These are phyloP conservation scores for Arachis hypogaea DNA, from an alignment of 306 rosid species.

Conservation along the genomic window DNA sequence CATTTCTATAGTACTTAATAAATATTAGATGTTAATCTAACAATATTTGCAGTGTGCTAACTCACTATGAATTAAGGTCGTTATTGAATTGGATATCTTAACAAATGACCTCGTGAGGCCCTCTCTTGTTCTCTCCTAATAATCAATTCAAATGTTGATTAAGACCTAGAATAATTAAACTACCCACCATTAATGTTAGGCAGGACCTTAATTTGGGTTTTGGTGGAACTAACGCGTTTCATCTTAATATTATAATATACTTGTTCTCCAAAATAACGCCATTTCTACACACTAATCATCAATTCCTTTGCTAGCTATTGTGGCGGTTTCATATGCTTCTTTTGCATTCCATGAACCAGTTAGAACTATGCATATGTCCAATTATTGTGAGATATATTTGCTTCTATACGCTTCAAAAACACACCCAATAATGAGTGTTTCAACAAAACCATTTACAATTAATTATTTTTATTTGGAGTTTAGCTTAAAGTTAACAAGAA, in stretches of 20 bases:
- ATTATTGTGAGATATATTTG: slow-evolving; percentile 10
- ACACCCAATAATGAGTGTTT: no score
- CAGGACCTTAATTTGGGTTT: slow-evolving; percentile 60
- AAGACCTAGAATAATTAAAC: slow-evolving; percentile 37
- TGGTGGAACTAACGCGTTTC: slow-evolving; percentile 65
- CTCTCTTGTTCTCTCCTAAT: no score
- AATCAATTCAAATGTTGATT: slow-evolving; percentile 28
- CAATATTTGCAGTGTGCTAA: no score
- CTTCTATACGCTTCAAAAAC: no score
- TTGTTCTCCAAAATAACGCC: slow-evolving; percentile 37
- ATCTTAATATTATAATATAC: slow-evolving; percentile 38
- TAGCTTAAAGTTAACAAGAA: no score
- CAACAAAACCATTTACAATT: no score
- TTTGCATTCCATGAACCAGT: slow-evolving; percentile 30
- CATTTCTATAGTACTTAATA: no score
- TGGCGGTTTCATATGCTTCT: slow-evolving; percentile 31
- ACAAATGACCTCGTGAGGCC: background rate
- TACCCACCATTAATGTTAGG: slow-evolving; percentile 33
- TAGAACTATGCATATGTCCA: slow-evolving; percentile 25
- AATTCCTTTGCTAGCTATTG: slow-evolving; percentile 22
- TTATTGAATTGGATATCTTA: background rate
- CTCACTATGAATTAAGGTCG: background rate
- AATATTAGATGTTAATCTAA: no score
- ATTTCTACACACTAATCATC: slow-evolving; percentile 35
- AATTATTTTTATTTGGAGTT: no score